These are phyloP conservation scores for Yarrowia bubula DNA, from an alignment of 805 yeast genomes.

Conservation along the genomic window DNA sequence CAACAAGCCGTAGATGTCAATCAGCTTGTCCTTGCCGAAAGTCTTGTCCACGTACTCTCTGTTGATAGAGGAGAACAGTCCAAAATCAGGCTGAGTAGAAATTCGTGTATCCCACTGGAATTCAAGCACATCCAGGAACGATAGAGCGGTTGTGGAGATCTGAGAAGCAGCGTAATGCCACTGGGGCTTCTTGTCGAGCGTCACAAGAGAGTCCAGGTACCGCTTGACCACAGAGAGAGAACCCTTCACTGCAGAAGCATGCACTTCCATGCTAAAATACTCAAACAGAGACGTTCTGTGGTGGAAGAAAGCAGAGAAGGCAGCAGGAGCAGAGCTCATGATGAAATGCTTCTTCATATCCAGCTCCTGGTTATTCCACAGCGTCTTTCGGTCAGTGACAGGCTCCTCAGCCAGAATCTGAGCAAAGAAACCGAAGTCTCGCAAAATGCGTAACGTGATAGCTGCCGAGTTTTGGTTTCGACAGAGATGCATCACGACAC, in stretches of 20 bases:
- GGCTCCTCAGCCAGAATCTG: constrained; percentile 53
- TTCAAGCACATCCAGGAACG: constrained; percentile 69
- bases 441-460: constrained; percentile 52
- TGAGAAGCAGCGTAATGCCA: constrained; percentile 44
- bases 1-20: neutral
- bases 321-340: constrained; percentile 38
- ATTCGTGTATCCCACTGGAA: constrained; percentile 39
- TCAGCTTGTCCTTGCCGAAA: neutral
- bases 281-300: constrained; percentile 63
- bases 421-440: constrained; percentile 52
- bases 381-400: constrained; percentile 51
- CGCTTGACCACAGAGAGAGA: constrained; percentile 52
- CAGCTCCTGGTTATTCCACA: constrained; percentile 55
- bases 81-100: constrained; percentile 6
- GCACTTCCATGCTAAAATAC: constrained; percentile 71
- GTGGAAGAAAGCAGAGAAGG: constrained; percentile 59
- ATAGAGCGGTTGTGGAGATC: constrained; percentile 54
- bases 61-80: constrained; percentile 15
- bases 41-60: constrained; percentile 32
- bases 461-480: constrained; percentile 55
- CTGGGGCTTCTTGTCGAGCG: constrained; percentile 42
- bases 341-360: constrained; percentile 42
- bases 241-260: constrained; percentile 48
- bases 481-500: constrained; percentile 61
- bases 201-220: constrained; percentile 55